Conservation (phyloP, 2,329 filamentous ascomycete species). For the Scytalidium sp. region DNA sequence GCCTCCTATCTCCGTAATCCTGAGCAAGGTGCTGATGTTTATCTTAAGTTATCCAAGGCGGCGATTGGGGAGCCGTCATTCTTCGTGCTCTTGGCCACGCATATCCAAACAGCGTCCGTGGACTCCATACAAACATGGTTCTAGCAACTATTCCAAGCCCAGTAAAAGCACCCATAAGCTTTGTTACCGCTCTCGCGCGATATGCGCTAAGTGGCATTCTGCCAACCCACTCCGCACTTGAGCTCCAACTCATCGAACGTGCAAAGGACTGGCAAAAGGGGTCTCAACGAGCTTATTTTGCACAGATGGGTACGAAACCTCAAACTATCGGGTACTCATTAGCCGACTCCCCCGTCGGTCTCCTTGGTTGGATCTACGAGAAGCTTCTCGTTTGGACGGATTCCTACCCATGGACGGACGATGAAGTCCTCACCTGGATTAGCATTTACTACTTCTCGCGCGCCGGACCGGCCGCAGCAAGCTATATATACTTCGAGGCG, state of each 20-base stretch:
- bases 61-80: constrained; percentile 66
- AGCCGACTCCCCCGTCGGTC: constrained; percentile 64
- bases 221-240: background rate
- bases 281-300: constrained; percentile 7
- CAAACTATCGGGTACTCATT: constrained; percentile 69
- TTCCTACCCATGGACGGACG: constrained; percentile 67
- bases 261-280: constrained; percentile 2
- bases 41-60: constrained; percentile 54
- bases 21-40: background rate
- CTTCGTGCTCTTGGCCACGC: constrained; percentile 45
- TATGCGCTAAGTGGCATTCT: constrained; percentile 1
- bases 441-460: constrained; percentile 68
- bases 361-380: constrained; percentile 77
- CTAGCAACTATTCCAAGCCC: background rate
- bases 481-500: constrained; percentile 70
- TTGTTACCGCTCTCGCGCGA: background rate
- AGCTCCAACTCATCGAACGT: background rate
- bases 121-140: constrained; percentile 2
- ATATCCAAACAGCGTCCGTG: constrained; percentile 26
- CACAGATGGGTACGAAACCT: constrained; percentile 51
- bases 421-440: constrained; percentile 74
- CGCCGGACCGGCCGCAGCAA: constrained; percentile 63
- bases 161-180: background rate
- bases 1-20: too few species aligned
- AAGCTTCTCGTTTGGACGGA: constrained; percentile 77